Evolutionary conservation across 768 basidiomycete species (phyloP).

Genomic region (Tephrocybe rancida): DNA sequence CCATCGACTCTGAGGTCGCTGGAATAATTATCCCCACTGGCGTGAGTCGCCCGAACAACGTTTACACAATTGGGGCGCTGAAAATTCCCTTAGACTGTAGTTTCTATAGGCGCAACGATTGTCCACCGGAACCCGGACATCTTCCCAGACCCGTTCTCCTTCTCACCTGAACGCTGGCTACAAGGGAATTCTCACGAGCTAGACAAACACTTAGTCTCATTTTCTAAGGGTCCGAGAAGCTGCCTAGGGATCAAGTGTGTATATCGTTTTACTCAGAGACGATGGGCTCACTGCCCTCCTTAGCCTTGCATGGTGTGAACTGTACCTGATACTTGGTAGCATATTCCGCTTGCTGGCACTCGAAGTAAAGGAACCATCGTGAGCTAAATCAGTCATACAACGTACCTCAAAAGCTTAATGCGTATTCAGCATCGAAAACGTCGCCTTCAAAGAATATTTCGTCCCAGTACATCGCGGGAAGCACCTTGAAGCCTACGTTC

Average conservation of each 20-base stretch:
- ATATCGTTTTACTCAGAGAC: not conserved
- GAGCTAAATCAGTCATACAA: slow-evolving; percentile 10
- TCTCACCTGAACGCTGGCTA: slow-evolving; percentile 1
- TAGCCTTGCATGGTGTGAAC: slow-evolving; percentile 5
- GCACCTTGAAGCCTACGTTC: slow-evolving; percentile 32
- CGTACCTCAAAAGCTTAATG: not conserved
- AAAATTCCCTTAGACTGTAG: not conserved
- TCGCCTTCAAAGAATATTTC: slow-evolving; percentile 37
- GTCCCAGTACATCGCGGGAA: slow-evolving; percentile 35
- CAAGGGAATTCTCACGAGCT: not conserved
- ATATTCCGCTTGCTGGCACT: slow-evolving; percentile 27
- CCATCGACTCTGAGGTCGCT: not conserved
- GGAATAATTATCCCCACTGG: not conserved
- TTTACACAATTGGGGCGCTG: not conserved
- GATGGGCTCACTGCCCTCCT: not conserved
- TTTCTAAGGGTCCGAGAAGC: slow-evolving; percentile 4
- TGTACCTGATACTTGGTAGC: slow-evolving; percentile 2
- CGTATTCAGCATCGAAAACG: slow-evolving; percentile 26
- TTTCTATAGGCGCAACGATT: not conserved
- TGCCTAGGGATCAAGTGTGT: slow-evolving; percentile 5
- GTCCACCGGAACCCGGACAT: not conserved
- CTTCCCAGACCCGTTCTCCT: not conserved
- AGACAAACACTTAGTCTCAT: not conserved
- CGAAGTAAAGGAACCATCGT: slow-evolving; percentile 33
- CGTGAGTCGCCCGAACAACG: not conserved